These are phyloP conservation scores for Vaucheria bursata DNA, from an alignment of 352 stramenopile genomes.

Conservation along the genomic window DNA sequence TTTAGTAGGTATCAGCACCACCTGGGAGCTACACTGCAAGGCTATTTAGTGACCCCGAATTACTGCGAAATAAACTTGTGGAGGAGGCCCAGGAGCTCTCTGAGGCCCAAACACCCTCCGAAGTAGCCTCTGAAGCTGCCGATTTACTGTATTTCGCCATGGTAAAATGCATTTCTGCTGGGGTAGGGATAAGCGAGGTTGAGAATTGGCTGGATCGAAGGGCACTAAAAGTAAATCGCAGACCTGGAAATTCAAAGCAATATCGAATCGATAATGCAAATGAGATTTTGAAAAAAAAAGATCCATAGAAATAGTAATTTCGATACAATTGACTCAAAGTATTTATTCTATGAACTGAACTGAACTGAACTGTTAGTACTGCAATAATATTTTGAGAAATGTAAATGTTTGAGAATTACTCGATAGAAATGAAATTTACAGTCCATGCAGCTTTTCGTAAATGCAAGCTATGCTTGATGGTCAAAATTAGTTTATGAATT, in stretches of 20 bases:
- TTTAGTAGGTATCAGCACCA: constrained; percentile 55
- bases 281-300: constrained; percentile 11
- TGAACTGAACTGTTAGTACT: too few relatives aligned
- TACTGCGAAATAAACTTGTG: constrained; percentile 82
- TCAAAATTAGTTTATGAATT: too few relatives aligned
- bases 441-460: too few relatives aligned
- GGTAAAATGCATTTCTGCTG: constrained; percentile 68
- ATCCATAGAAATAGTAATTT: neutral
- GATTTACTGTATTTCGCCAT: constrained; percentile 85
- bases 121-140: constrained; percentile 75
- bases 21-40: constrained; percentile 79
- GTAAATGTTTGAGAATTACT: too few relatives aligned
- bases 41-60: constrained; percentile 69
- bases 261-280: constrained; percentile 37
- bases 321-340: too few relatives aligned
- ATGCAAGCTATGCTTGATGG: too few relatives aligned
- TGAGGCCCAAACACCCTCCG: constrained; percentile 61
- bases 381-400: too few relatives aligned
- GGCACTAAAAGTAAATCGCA: constrained; percentile 64
- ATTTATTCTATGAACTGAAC: too few relatives aligned
- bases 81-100: constrained; percentile 81
- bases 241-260: constrained; percentile 38
- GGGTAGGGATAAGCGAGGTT: constrained; percentile 67
- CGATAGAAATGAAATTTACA: too few relatives aligned
- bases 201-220: constrained; percentile 72